phyloP scores from a whole-genome alignment of 306 rosid species.

The Myrica gale region DNA sequence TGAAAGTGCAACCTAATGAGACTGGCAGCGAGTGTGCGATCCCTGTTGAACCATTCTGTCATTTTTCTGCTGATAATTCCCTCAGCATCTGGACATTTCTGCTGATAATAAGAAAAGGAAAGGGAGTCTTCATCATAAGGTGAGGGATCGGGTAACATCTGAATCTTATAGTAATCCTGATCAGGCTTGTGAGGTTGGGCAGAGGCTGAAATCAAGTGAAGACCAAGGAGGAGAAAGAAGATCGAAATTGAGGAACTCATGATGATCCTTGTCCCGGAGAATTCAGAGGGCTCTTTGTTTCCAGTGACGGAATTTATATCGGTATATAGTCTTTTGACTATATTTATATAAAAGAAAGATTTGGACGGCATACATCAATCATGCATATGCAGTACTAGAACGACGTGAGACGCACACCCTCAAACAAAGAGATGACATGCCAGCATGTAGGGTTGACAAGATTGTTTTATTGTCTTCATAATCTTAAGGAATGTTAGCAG shows the following conservation, averaged over 20 bases:
- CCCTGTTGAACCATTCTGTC: constrained; percentile 50
- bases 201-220: constrained; percentile 34
- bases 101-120: constrained; percentile 46
- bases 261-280: neutral
- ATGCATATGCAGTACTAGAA: neutral
- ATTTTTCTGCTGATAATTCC: constrained; percentile 51
- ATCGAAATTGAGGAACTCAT: constrained; percentile 31
- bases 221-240: constrained; percentile 28
- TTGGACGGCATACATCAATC: neutral
- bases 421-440: constrained; percentile 30
- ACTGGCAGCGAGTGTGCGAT: constrained; percentile 57
- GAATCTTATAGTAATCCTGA: constrained; percentile 11
- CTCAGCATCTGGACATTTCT: constrained; percentile 65
- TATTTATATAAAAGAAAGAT: neutral
- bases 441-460: constrained; percentile 26
- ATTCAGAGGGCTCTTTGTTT: no score
- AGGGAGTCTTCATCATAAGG: constrained; percentile 48
- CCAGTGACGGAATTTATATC: no score
- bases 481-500: neutral
- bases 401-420: constrained; percentile 41
- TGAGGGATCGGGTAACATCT: constrained; percentile 21
- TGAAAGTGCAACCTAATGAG: constrained; percentile 82
- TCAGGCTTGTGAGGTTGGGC: constrained; percentile 14
- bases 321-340: no score
- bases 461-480: neutral